These are phyloP conservation scores for Sclerospora graminicola DNA, from an alignment of 352 stramenopile species.

Conservation along the genomic window DNA sequence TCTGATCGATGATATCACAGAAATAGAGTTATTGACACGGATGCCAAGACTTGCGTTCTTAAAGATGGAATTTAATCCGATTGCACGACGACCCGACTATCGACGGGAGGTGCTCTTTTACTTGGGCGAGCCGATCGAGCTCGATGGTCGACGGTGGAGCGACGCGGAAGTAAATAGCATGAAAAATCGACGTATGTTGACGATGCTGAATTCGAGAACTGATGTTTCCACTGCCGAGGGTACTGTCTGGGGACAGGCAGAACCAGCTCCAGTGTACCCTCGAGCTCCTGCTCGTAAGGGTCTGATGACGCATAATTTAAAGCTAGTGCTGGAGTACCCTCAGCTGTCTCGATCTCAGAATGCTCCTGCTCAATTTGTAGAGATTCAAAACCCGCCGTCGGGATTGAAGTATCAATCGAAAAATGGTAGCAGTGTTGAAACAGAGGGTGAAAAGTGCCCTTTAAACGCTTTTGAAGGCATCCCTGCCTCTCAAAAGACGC, in stretches of 20 bases:
- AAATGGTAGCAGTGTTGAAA: neutral
- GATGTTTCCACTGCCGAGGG: neutral
- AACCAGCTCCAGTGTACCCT: conserved; percentile 15
- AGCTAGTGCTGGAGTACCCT: conserved; percentile 36
- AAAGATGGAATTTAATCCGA: conserved; percentile 67
- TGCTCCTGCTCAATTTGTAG: conserved; percentile 26
- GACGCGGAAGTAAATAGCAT: conserved; percentile 57
- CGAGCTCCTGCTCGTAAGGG: conserved; percentile 11
- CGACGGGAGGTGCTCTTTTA: conserved; percentile 75
- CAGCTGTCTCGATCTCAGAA: conserved; percentile 10
- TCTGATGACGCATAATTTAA: conserved; percentile 16
- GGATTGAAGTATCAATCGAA: conserved; percentile 9
- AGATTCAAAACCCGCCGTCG: conserved; percentile 36
- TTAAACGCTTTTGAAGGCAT: neutral
- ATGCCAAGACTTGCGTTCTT: conserved; percentile 33
- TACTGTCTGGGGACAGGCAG: conserved; percentile 15
- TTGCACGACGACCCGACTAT: conserved; percentile 62
- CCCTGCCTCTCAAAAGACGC: conserved; percentile 1
- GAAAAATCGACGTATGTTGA: conserved; percentile 46
- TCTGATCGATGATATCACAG: conserved; percentile 32
- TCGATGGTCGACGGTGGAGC: conserved; percentile 58
- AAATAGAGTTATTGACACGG: conserved; percentile 40
- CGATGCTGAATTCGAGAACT: conserved; percentile 4
- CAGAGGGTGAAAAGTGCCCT: neutral
- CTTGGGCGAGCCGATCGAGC: conserved; percentile 46